A percentile compares a stretch with the other conserved stretches of the same genome.
Conservation (phyloP, 192 early-diverging fungal genomes). For the Coemansia sp. region DNA sequence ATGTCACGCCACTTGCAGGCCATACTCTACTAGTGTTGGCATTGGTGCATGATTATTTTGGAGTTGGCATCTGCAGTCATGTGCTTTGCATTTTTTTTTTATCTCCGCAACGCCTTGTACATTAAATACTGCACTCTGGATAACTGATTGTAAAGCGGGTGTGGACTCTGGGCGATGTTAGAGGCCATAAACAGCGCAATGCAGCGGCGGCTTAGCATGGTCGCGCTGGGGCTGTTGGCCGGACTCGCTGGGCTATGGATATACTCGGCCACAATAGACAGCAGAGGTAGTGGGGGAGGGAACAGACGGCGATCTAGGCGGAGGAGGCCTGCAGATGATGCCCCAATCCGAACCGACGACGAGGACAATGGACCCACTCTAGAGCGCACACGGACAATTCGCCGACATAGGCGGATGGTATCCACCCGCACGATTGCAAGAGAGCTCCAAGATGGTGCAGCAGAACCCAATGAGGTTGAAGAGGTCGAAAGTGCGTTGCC, state of each 20-base stretch:
- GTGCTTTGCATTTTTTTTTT: not conserved
- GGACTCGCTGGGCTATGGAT: conserved; percentile 46
- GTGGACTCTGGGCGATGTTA: conserved; percentile 4
- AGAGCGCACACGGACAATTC: conserved; percentile 40
- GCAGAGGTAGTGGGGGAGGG: not conserved
- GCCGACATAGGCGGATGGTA: conserved; percentile 32
- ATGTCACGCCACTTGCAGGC: not conserved
- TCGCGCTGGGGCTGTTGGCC: conserved; percentile 32
- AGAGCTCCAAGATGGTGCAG: conserved; percentile 17
- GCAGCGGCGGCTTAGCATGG: conserved; percentile 41
- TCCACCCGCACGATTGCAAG: conserved; percentile 14
- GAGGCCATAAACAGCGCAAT: not conserved
- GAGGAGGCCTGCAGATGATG: conserved; percentile 15
- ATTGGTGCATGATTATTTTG: too few species aligned
- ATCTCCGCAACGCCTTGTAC: not conserved
- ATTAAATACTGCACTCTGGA: not conserved
- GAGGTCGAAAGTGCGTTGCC: not conserved
- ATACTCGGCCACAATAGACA: conserved; percentile 26
- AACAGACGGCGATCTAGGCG: conserved; percentile 13
- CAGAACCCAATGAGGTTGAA: not conserved
- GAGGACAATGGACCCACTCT: conserved; percentile 6
- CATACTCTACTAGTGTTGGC: too few species aligned
- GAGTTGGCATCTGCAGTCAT: not conserved
- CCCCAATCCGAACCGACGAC: conserved; percentile 6
- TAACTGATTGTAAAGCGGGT: not conserved